Percentiles rank a stretch among this genome's conserved stretches.
Evolutionary conservation across 2,329 filamentous ascomycete genomes (phyloP).

Genomic region (Fusarium nisikadoi): DNA sequence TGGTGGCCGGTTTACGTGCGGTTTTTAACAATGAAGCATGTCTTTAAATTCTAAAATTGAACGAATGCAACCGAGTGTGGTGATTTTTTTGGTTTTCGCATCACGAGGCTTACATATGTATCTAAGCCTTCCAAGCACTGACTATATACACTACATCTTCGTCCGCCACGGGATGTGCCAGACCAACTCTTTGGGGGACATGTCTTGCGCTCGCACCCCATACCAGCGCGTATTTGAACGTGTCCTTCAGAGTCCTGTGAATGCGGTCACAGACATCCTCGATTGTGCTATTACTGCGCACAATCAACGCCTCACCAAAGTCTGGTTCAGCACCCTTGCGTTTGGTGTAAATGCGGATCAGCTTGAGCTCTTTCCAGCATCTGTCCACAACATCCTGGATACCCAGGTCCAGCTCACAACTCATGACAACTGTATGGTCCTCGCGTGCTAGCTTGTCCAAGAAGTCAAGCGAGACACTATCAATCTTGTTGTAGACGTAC

Average conservation of each 20-base stretch:
- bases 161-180: conserved; percentile 80
- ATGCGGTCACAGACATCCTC: conserved; percentile 98
- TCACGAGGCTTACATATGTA: not conserved
- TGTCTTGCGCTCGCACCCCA: conserved; percentile 98
- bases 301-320: conserved; percentile 92
- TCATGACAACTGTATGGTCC: conserved; percentile 95
- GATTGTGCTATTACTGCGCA: conserved; percentile 86
- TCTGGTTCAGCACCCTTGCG: conserved; percentile 90
- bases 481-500: conserved; percentile 99
- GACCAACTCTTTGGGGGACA: conserved; percentile 90
- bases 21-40: conserved; percentile 36
- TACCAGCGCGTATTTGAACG: conserved; percentile 97
- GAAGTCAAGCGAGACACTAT: conserved; percentile 92
- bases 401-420: conserved; percentile 93
- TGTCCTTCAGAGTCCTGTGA: conserved; percentile 94
- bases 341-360: conserved; percentile 97
- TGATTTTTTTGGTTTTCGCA: conserved; percentile 16
- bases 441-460: conserved; percentile 92
- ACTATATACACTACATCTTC: conserved; percentile 77
- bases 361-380: conserved; percentile 90
- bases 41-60: not conserved
- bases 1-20: conserved; percentile 34
- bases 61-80: not conserved
- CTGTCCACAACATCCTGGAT: conserved; percentile 93
- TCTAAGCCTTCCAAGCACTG: conserved; percentile 70